These are phyloP conservation scores for Pseudozyma tsukubaensis DNA, from an alignment of 1,284 basidiomycete species.

Conservation along the genomic window DNA sequence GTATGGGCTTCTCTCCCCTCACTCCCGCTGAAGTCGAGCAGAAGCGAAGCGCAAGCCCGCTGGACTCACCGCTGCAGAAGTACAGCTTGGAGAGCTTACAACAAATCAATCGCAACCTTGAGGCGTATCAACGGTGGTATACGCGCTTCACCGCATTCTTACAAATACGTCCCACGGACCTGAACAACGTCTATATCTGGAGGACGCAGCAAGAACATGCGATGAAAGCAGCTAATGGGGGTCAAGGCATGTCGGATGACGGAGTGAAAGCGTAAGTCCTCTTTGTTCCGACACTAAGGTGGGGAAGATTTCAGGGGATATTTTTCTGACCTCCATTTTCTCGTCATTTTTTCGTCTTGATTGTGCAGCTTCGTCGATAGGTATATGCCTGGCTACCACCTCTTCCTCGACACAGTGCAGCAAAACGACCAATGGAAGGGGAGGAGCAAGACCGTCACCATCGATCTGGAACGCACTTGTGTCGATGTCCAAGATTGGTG, in stretches of 20 bases:
- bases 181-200: slow-evolving; percentile 45
- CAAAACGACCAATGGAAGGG: slow-evolving; percentile 35
- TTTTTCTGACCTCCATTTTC: slow-evolving; percentile 1
- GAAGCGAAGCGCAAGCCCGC: slow-evolving; percentile 2
- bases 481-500: slow-evolving; percentile 38
- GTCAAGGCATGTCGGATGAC: slow-evolving; percentile 37
- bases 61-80: slow-evolving; percentile 16
- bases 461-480: slow-evolving; percentile 27
- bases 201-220: slow-evolving; percentile 43
- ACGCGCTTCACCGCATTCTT: slow-evolving; percentile 34
- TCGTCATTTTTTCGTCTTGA: neutral
- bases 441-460: slow-evolving; percentile 36
- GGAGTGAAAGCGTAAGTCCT: slow-evolving; percentile 31
- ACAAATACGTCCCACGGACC: slow-evolving; percentile 35
- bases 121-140: slow-evolving; percentile 32
- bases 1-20: slow-evolving; percentile 44
- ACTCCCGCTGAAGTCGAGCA: slow-evolving; percentile 4
- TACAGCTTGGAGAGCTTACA: slow-evolving; percentile 25
- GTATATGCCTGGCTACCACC: slow-evolving; percentile 71
- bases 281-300: neutral
- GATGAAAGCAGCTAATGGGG: slow-evolving; percentile 47
- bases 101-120: slow-evolving; percentile 38
- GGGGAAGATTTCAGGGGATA: neutral
- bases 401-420: slow-evolving; percentile 36
- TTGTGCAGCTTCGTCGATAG: slow-evolving; percentile 38